Conservation (phyloP, 1,139 yeast species). For the Arxiozyma bovina region DNA sequence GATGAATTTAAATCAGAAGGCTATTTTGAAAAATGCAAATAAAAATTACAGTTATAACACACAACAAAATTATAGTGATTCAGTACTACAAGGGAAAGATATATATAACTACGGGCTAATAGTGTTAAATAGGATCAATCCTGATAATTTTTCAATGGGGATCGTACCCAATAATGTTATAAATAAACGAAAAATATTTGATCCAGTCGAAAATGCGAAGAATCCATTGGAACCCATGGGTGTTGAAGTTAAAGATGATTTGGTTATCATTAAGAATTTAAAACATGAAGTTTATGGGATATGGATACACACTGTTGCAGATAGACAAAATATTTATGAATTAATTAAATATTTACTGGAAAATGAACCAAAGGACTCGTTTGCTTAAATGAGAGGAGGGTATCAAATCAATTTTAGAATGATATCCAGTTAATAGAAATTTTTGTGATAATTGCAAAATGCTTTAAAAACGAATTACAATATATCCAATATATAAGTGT, state of each 20-base stretch:
- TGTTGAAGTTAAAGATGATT: constrained; percentile 68
- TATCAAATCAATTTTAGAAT: not conserved
- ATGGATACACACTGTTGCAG: constrained; percentile 77
- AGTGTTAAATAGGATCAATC: constrained; percentile 62
- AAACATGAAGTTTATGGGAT: constrained; percentile 78
- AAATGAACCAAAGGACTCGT: constrained; percentile 30
- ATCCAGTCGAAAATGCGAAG: constrained; percentile 32
- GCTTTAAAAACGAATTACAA: not conserved
- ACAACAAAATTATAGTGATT: constrained; percentile 13
- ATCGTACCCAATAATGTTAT: constrained; percentile 50
- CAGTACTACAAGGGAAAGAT: constrained; percentile 31
- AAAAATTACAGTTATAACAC: constrained; percentile 13
- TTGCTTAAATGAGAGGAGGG: constrained; percentile 16
- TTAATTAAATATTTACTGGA: constrained; percentile 40
- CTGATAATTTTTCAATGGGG: constrained; percentile 76
- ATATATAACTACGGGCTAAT: constrained; percentile 70
- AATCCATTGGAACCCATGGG: constrained; percentile 52
- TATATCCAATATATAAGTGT: constrained; percentile 4
- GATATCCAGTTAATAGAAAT: no score
- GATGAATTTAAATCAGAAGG: constrained; percentile 3
- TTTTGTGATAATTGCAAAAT: not conserved
- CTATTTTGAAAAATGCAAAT: constrained; percentile 1
- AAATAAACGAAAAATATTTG: constrained; percentile 37
- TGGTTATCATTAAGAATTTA: constrained; percentile 69
- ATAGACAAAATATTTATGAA: constrained; percentile 53